Conservation (phyloP, 1,284 basidiomycete species). For the Xanthoconium separans region DNA sequence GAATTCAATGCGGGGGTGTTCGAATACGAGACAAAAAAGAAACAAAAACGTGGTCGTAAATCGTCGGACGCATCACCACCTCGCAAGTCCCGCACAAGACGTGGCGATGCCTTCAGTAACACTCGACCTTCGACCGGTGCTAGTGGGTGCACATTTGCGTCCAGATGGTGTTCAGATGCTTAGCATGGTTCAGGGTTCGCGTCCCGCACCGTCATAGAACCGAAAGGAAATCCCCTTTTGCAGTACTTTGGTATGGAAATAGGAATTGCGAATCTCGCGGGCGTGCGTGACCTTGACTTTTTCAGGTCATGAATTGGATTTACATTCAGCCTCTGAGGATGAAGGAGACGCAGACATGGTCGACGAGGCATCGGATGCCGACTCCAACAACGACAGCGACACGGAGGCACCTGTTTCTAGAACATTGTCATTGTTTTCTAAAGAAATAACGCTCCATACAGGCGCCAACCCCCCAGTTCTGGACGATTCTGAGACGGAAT, state of each 20-base stretch:
- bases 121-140: slow-evolving; percentile 5
- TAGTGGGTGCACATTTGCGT: slow-evolving; percentile 10
- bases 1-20: slow-evolving; percentile 52
- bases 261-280: not conserved
- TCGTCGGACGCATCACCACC: slow-evolving; percentile 14
- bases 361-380: slow-evolving; percentile 29
- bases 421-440: slow-evolving; percentile 21
- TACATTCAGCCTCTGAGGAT: slow-evolving; percentile 51
- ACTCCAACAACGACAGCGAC: slow-evolving; percentile 13
- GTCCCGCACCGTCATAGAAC: not conserved
- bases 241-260: slow-evolving; percentile 29
- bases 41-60: slow-evolving; percentile 24
- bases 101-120: slow-evolving; percentile 2
- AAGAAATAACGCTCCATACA: slow-evolving; percentile 3
- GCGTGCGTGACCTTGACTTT: not conserved
- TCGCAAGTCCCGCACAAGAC: slow-evolving; percentile 16
- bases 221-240: slow-evolving; percentile 28
- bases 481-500: slow-evolving; percentile 44
- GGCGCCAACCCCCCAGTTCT: not conserved
- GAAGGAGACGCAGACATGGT: slow-evolving; percentile 35
- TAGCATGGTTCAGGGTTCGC: not conserved
- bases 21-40: slow-evolving; percentile 37
- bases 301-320: slow-evolving; percentile 37
- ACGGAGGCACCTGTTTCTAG: slow-evolving; percentile 29
- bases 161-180: not conserved